phyloP scores from a whole-genome alignment of 495 filamentous ascomycete species.

The Letharia lupina region DNA sequence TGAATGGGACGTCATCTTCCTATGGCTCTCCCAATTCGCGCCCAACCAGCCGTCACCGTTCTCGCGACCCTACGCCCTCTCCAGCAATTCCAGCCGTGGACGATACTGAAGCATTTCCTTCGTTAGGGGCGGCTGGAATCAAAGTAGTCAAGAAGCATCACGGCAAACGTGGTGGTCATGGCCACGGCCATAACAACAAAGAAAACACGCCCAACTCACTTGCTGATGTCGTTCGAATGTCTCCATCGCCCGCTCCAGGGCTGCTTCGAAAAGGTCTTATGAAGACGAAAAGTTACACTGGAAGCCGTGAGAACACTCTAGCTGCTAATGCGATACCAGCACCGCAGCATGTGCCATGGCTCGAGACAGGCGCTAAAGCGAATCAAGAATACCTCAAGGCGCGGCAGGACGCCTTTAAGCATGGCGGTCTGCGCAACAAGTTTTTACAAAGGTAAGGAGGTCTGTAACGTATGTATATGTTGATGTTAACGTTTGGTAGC shows the following conservation, averaged over 20 bases:
- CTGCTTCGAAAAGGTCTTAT: slow-evolving; percentile 31
- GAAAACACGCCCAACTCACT: slow-evolving; percentile 71
- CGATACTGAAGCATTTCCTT: slow-evolving; percentile 93
- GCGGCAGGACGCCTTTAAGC: slow-evolving; percentile 88
- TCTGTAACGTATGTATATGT: background rate
- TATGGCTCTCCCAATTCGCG: slow-evolving; percentile 47
- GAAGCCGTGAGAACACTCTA: slow-evolving; percentile 64
- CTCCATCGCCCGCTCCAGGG: slow-evolving; percentile 60
- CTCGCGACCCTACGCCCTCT: slow-evolving; percentile 53
- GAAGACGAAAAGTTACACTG: slow-evolving; percentile 38
- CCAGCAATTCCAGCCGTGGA: slow-evolving; percentile 71
- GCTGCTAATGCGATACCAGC: slow-evolving; percentile 74
- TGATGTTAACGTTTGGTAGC: slow-evolving; percentile 39
- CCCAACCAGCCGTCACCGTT: slow-evolving; percentile 75
- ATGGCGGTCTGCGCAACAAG: slow-evolving; percentile 91
- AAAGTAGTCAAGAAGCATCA: slow-evolving; percentile 83
- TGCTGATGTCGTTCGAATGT: slow-evolving; percentile 91
- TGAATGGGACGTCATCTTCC: slow-evolving; percentile 23
- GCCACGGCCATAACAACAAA: slow-evolving; percentile 49
- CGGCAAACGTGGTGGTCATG: slow-evolving; percentile 75
- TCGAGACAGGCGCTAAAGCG: slow-evolving; percentile 83
- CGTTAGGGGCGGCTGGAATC: slow-evolving; percentile 69
- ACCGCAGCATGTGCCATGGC: slow-evolving; percentile 92
- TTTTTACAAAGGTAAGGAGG: slow-evolving; percentile 78
- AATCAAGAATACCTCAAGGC: slow-evolving; percentile 94